These are phyloP conservation scores for Backusella westeae DNA, from an alignment of 192 early-diverging fungal species.

Conservation along the genomic window DNA sequence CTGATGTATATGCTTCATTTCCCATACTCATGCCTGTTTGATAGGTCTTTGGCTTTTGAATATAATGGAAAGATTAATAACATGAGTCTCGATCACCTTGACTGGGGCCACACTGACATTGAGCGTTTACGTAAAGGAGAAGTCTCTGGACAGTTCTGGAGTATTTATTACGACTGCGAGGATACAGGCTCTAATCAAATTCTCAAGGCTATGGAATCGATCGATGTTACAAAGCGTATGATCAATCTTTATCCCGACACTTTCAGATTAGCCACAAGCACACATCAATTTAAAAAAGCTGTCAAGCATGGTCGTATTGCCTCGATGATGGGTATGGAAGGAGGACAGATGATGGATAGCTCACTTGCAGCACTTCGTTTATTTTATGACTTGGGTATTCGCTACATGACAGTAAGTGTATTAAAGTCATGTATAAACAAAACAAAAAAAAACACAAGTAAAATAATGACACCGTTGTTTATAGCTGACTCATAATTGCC, in stretches of 20 bases:
- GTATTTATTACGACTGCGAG: conserved; percentile 32
- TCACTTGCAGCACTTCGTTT: conserved; percentile 52
- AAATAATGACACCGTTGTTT: not conserved
- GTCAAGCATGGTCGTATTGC: conserved; percentile 46
- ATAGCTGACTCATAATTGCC: conserved; percentile 59
- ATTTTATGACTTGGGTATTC: conserved; percentile 56
- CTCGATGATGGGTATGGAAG: conserved; percentile 65
- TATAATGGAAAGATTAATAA: conserved; percentile 28
- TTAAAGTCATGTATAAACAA: not conserved
- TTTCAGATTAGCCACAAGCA: conserved; percentile 41
- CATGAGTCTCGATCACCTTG: conserved; percentile 13
- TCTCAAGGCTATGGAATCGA: conserved; percentile 42
- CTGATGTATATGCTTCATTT: no score
- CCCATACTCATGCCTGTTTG: not conserved
- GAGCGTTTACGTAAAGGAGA: conserved; percentile 24
- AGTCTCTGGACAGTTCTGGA: conserved; percentile 38
- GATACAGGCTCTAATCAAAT: conserved; percentile 24
- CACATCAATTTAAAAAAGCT: conserved; percentile 46
- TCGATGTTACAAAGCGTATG: conserved; percentile 64
- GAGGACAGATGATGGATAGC: conserved; percentile 63
- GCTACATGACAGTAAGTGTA: conserved; percentile 59
- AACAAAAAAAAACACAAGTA: not conserved
- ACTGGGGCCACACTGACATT: conserved; percentile 35
- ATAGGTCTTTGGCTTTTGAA: conserved; percentile 30
- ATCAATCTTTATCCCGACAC: conserved; percentile 44